These are phyloP conservation scores for Sanguinoderma infundibulare DNA, from an alignment of 1,284 basidiomycete genomes.

Conservation along the genomic window DNA sequence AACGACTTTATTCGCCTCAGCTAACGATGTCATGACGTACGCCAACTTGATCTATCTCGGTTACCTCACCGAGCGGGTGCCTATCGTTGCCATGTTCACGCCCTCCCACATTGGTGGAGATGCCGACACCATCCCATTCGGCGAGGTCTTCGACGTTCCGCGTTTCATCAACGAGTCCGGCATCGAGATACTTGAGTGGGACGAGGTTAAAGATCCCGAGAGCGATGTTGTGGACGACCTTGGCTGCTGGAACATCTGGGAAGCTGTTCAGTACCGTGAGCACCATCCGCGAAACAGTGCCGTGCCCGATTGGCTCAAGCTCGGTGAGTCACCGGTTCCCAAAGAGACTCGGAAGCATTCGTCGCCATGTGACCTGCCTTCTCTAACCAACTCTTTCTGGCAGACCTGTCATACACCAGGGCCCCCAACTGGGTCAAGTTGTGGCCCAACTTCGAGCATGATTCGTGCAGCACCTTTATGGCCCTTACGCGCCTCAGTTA, in stretches of 20 bases:
- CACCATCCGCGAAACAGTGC: constrained; percentile 49
- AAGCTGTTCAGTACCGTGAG: constrained; percentile 52
- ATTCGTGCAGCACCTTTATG: constrained; percentile 51
- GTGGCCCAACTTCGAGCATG: constrained; percentile 41
- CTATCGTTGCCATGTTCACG: constrained; percentile 65
- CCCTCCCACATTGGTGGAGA: constrained; percentile 66
- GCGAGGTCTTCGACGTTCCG: constrained; percentile 49
- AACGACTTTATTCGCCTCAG: constrained; percentile 38
- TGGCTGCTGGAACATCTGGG: constrained; percentile 76
- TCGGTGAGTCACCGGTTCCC: constrained; percentile 49
- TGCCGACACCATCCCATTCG: constrained; percentile 41
- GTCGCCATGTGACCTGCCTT: background rate
- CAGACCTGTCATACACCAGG: constrained; percentile 55
- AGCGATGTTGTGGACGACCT: constrained; percentile 52
- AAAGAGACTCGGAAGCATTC: background rate
- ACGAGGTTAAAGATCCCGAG: constrained; percentile 43
- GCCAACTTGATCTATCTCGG: constrained; percentile 73
- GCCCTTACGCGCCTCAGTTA: constrained; percentile 49
- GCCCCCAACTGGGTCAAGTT: constrained; percentile 48
- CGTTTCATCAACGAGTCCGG: constrained; percentile 40
- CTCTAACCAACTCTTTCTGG: background rate
- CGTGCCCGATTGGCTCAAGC: constrained; percentile 48
- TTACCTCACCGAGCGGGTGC: constrained; percentile 63
- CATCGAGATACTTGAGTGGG: constrained; percentile 46
- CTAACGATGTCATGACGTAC: constrained; percentile 76